Evolutionary conservation across 2,329 filamentous ascomycete genomes (phyloP).

Genomic region (Aspergillus awamori): DNA sequence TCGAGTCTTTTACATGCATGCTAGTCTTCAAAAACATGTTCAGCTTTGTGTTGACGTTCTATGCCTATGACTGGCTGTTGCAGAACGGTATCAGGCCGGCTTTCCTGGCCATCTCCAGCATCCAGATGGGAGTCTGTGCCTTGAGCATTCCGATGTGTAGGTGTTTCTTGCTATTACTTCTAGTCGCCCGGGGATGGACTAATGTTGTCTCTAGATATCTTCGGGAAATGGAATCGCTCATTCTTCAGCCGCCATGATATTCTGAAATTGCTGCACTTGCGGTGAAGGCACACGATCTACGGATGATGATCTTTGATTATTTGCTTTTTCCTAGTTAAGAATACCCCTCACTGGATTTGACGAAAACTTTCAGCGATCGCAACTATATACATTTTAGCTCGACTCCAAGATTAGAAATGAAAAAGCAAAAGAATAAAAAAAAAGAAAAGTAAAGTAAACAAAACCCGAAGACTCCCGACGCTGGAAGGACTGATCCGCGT

Average conservation of each 20-base stretch:
- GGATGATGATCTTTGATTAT: background rate
- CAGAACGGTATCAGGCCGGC: constrained; percentile 56
- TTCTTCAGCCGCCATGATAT: constrained; percentile 76
- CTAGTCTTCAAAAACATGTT: constrained; percentile 96
- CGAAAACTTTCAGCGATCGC: no score
- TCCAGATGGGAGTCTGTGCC: constrained; percentile 77
- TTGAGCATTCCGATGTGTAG: constrained; percentile 78
- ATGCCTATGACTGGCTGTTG: constrained; percentile 81
- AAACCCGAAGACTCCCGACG: no score
- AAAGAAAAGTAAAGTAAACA: no score
- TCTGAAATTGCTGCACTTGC: constrained; percentile 51
- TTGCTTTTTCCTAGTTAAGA: background rate
- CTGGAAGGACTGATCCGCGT: no score
- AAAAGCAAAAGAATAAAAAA: background rate
- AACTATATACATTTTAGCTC: no score
- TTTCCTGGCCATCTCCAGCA: constrained; percentile 72
- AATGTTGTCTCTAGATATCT: constrained; percentile 61
- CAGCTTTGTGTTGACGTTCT: constrained; percentile 81
- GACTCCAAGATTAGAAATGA: background rate
- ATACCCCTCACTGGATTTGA: background rate
- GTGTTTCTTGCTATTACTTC: constrained; percentile 40
- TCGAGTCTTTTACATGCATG: constrained; percentile 87
- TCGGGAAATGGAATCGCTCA: constrained; percentile 74
- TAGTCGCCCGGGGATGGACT: constrained; percentile 3
- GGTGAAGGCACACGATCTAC: constrained; percentile 19